Evolutionary conservation across 371 early-diverging fungal genomes (phyloP).

Genomic region (Paraphysoderma sedebokerense): DNA sequence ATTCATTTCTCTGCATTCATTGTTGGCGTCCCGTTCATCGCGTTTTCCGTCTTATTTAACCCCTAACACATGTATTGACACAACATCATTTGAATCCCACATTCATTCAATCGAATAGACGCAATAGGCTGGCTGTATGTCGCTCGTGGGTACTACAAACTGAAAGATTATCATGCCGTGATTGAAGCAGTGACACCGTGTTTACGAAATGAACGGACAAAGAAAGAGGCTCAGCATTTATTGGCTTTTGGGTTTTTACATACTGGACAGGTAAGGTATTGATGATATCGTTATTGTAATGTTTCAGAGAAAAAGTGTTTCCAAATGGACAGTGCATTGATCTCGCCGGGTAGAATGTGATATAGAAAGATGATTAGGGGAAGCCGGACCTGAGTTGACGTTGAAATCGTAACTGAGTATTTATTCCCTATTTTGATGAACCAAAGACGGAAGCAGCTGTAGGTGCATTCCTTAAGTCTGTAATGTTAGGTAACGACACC

Average conservation of each 20-base stretch:
- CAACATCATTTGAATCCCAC: background rate
- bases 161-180: constrained; percentile 29
- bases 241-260: constrained; percentile 29
- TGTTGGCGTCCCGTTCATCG: too few species aligned
- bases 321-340: too few species aligned
- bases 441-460: constrained; percentile 34
- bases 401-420: too few species aligned
- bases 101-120: constrained; percentile 10
- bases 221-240: constrained; percentile 31
- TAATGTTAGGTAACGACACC: constrained; percentile 32
- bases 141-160: constrained; percentile 37
- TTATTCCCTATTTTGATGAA: too few species aligned
- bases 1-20: too few species aligned
- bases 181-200: constrained; percentile 34
- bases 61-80: too few species aligned
- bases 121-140: constrained; percentile 37
- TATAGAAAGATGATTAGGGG: too few species aligned
- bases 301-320: too few species aligned
- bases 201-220: constrained; percentile 32
- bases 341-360: too few species aligned
- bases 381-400: too few species aligned
- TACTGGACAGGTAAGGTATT: constrained; percentile 27
- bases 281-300: too few species aligned
- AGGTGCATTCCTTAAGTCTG: constrained; percentile 31
- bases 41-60: too few species aligned